Evolutionary conservation across 176 grass and related monocot genomes (phyloP).

Genomic region (Neostapfia colusana): DNA sequence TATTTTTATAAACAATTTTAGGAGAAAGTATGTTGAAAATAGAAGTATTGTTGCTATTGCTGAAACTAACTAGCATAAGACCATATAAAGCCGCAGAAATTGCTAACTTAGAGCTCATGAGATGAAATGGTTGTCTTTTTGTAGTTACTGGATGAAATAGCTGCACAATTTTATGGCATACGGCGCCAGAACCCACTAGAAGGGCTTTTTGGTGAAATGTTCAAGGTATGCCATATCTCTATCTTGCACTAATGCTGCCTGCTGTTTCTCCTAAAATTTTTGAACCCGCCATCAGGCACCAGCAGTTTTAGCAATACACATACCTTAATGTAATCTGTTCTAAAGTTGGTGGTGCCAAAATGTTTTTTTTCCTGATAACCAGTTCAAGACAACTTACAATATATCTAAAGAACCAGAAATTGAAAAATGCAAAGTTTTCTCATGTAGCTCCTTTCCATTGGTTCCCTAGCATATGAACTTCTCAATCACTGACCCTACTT

Average conservation of each 20-base stretch:
- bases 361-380: background rate
- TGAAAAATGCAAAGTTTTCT: background rate
- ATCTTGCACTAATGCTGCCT: background rate
- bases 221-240: constrained; percentile 60
- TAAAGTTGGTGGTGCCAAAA: background rate
- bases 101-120: background rate
- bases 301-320: background rate
- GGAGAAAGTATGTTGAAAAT: background rate
- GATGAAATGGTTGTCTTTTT: constrained; percentile 35
- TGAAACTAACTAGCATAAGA: constrained; percentile 12
- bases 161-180: constrained; percentile 79
- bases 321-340: background rate
- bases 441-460: background rate
- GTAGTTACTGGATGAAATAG: constrained; percentile 95
- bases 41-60: background rate
- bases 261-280: background rate
- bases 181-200: constrained; percentile 66
- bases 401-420: background rate
- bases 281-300: background rate
- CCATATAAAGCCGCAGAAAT: background rate
- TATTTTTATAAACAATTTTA: background rate
- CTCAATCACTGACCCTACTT: background rate
- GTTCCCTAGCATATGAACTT: background rate
- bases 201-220: constrained; percentile 94
- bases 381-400: background rate